A percentile compares a stretch with the other conserved stretches of the same genome.
phyloP scores from a whole-genome alignment of 176 grass and related monocot species.

The Olyra latifolia region DNA sequence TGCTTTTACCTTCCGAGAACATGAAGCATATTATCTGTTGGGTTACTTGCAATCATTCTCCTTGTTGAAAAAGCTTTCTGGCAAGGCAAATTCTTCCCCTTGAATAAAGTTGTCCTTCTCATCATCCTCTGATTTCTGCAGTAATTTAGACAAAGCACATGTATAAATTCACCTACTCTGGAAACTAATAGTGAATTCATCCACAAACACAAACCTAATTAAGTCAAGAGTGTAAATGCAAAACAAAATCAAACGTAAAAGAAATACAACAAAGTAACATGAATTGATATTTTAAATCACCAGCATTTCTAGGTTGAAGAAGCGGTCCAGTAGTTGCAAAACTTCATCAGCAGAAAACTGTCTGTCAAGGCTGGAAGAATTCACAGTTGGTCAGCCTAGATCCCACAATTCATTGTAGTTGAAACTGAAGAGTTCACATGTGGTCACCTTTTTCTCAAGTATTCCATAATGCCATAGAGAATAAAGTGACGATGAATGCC shows the following conservation, averaged over 20 bases:
- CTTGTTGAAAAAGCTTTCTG: constrained; percentile 58
- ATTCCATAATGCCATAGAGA: constrained; percentile 90
- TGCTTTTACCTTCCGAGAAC: not conserved
- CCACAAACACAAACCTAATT: not conserved
- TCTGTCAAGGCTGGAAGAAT: constrained; percentile 64
- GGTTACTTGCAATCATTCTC: constrained; percentile 44
- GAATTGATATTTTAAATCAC: constrained; percentile 38
- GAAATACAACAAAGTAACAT: not conserved
- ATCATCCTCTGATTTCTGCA: constrained; percentile 89
- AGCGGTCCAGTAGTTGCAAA: constrained; percentile 77
- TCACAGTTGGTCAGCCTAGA: constrained; percentile 13
- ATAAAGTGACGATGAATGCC: constrained; percentile 92
- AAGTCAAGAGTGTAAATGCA: not conserved
- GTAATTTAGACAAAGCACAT: not conserved
- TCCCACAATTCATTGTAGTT: not conserved
- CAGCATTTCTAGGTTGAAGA: constrained; percentile 98
- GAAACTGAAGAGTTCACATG: not conserved
- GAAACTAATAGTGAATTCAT: not conserved
- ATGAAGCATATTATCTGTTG: not conserved
- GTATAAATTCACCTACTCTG: not conserved
- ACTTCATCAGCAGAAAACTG: constrained; percentile 83
- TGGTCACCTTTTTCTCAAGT: constrained; percentile 63
- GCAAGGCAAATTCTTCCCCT: constrained; percentile 82
- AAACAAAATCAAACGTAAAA: not conserved
- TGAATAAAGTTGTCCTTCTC: constrained; percentile 64